Evolutionary conservation across 2,329 filamentous ascomycete species (phyloP), one percentile per base, ranked within the genome.

Genomic region (Penicillium digitatum): DNA sequence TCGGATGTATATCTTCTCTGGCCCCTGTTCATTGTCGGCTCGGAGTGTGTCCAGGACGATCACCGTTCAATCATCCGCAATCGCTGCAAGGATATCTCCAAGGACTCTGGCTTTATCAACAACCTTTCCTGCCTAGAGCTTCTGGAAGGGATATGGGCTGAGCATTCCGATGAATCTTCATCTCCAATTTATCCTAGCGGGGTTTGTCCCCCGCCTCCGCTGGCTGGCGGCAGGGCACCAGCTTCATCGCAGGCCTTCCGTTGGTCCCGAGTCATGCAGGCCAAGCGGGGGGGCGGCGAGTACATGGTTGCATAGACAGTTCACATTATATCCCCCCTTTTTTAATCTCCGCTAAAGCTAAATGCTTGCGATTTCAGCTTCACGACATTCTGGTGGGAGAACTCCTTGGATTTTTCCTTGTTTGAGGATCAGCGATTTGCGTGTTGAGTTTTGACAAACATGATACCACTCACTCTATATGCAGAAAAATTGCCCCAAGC

Each of bases 51-150:
- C 59, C 87, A 90, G 62, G 85, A 89, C 66, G 78, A 86, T 48
- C 89, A 96, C 67, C 88, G 92, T 60, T 83, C 84, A 54, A 84
- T 92, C 55, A 87, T 96, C 49, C 85, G 91, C 50, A 81, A 84
- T 62, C 87, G 91, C 64, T 95, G 90, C 74, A 81, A 86, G 42
- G 90, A 93, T 68, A 93, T 96, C 62, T 91, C 93, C 79, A 83
- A 85, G 29, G 88, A 93, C 62, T 93, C 88, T 51, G 92, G 92
- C 1, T 96, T 96, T 75, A 89, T 91, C 79, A 96, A 96, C 75
- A 96, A 96, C 70, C 81, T 95, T 38, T 88, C 88, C 7, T 90
- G 89, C 8, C 80, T 96, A 26, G 89, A 94, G 66, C 85, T 96
- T 4, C 75, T 96, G 39, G 92, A 96, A 77, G 85, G 86, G 65